These are phyloP conservation scores for Beta macrorhiza DNA, from an alignment of 179 eudicot species.

Conservation along the genomic window DNA sequence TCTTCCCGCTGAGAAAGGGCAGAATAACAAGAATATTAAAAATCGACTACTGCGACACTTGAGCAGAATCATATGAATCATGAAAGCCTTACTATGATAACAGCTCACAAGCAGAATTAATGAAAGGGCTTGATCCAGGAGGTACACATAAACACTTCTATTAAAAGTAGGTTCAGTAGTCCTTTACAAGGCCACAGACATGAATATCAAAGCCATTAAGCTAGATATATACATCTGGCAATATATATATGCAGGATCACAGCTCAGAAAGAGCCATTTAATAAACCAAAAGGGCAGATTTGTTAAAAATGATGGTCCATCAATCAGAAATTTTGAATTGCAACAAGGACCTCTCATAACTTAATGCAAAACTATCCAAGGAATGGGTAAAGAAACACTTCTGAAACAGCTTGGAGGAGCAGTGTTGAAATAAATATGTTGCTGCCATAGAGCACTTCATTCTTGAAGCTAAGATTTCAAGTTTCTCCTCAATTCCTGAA, in stretches of 20 bases:
- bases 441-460: neutral
- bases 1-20: slow-evolving; percentile 65
- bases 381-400: neutral
- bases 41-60: neutral
- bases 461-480: neutral
- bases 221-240: neutral
- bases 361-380: neutral
- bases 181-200: neutral
- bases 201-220: neutral
- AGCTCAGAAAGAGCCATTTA: neutral
- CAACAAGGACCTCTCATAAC: neutral
- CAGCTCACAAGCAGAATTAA: neutral
- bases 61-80: neutral
- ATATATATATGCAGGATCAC: neutral
- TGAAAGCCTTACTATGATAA: neutral
- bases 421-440: neutral
- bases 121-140: neutral
- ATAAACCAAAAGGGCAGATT: neutral
- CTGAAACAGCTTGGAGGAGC: neutral
- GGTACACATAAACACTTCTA: neutral
- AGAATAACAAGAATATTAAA: slow-evolving; percentile 21
- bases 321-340: neutral
- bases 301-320: neutral
- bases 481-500: neutral
- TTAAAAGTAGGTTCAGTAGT: neutral